Evolutionary conservation across 257 asterid species (phyloP), one percentile per base, ranked within the genome.

Genomic region (Jacaranda mimosifolia): DNA sequence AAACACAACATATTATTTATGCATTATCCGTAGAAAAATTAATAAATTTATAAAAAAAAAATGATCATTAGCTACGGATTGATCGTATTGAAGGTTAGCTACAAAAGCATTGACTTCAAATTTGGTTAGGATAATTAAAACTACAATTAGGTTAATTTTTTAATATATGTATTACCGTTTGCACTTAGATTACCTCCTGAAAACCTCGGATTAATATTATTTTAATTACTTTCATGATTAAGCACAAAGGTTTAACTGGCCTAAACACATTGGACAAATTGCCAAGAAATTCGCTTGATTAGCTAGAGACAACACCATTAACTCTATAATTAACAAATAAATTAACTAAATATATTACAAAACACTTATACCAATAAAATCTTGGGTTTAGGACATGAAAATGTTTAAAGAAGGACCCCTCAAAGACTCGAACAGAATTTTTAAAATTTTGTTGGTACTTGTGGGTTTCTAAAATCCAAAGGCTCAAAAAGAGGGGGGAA

Each of bases 391-490:
- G 63, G 48, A 63, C 39, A 63, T 60, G 46, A 36, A 75, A 60
- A 56, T 17, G 19, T 26, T n/a, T 21, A 39, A 62, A 35, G 18
- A 12, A 51, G 21, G 10, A 51, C n/a, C 7, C 53, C 35, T 9
- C n/a, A 42, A 26, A 73, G 53, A 43, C 68, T 38, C 39, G 36
- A 57, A 42, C 17, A 72, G 18, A 70, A 52, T 9, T 48, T 39
- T 35, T 52, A 48, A 69, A 67, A 68, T 18, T 5, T 36, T 72
- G 43, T 71, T 32, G 79, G 83, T 35, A 55, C 9, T 82, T 35
- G 79, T 78, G 81, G 76, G 82, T 51, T 77, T 52, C 62, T 46
- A 70, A 81, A 73, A 58, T 76, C 75, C 66, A 63, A 64, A 65
- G 70, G 67, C 73, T 65, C 2, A 1, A 8, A 70, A 85, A 71